These are phyloP conservation scores for Phoma herbarum DNA, from an alignment of 2,329 filamentous ascomycete species.

Conservation along the genomic window DNA sequence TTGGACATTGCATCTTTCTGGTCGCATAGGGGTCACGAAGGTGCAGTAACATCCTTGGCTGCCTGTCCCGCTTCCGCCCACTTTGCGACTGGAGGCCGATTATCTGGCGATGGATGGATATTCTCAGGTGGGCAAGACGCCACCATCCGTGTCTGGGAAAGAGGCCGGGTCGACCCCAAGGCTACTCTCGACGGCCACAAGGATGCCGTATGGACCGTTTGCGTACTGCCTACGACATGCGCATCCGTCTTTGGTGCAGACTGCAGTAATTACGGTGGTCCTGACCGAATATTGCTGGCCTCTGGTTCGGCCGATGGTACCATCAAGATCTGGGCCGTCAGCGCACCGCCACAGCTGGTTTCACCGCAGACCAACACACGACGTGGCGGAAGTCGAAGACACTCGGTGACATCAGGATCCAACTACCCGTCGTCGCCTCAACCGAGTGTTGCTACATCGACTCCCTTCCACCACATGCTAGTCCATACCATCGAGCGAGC, in stretches of 20 bases:
- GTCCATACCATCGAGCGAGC: conserved; percentile 83
- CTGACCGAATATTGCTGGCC: conserved; percentile 88
- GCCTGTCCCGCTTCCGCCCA: conserved; percentile 88
- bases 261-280: conserved; percentile 75
- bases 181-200: conserved; percentile 93
- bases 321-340: conserved; percentile 94
- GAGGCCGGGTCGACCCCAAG: conserved; percentile 92
- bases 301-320: conserved; percentile 91
- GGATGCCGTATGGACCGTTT: conserved; percentile 95
- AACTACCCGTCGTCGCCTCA: conserved; percentile 91
- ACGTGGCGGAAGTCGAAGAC: conserved; percentile 79
- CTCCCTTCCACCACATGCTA: conserved; percentile 86
- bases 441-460: conserved; percentile 83
- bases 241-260: conserved; percentile 80
- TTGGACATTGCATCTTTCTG: conserved; percentile 93
- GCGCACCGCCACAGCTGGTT: conserved; percentile 83
- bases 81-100: conserved; percentile 87
- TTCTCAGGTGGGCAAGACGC: conserved; percentile 97
- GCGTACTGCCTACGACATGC: conserved; percentile 85
- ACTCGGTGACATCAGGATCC: conserved; percentile 93
- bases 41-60: conserved; percentile 84
- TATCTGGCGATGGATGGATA: conserved; percentile 94
- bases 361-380: conserved; percentile 79
- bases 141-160: conserved; percentile 93
- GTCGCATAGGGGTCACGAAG: conserved; percentile 93